These are phyloP conservation scores for Fraxinus velutina DNA, from an alignment of 305 asterid genomes.

Conservation along the genomic window DNA sequence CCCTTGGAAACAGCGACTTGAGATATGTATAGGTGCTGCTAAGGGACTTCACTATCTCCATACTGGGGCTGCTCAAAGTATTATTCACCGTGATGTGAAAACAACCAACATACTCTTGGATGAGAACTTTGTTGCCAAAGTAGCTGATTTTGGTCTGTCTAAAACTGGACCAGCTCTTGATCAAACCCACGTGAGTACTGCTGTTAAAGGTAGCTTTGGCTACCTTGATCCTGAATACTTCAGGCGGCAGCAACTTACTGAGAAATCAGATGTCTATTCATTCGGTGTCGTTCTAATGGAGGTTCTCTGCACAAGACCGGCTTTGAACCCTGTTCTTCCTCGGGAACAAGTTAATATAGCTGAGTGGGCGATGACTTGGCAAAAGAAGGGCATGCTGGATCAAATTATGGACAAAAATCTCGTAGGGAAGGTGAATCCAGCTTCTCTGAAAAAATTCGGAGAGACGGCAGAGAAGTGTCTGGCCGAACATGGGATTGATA, in stretches of 20 bases:
- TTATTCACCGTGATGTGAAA: conserved; percentile 94
- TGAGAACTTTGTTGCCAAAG: conserved; percentile 88
- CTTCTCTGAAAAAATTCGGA: conserved; percentile 88
- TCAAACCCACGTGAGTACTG: conserved; percentile 98
- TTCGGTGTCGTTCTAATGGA: conserved; percentile 97
- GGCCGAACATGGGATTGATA: conserved; percentile 87
- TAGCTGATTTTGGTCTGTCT: conserved; percentile 95
- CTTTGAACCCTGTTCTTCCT: conserved; percentile 92
- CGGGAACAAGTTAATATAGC: conserved; percentile 97
- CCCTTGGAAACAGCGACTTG: conserved; percentile 87
- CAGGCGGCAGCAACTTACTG: conserved; percentile 93
- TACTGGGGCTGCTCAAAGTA: conserved; percentile 90
- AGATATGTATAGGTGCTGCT: conserved; percentile 95
- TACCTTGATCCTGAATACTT: conserved; percentile 98
- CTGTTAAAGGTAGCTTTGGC: conserved; percentile 99
- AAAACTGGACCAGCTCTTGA: conserved; percentile 92
- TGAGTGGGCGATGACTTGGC: conserved; percentile 99
- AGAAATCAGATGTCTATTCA: conserved; percentile 96
- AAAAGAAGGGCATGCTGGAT: conserved; percentile 91
- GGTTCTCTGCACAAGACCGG: conserved; percentile 94
- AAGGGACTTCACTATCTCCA: conserved; percentile 97
- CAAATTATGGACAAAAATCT: conserved; percentile 84
- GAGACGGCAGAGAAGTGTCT: conserved; percentile 96
- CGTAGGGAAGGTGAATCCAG: conserved; percentile 71
- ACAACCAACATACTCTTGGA: conserved; percentile 93